These are phyloP conservation scores for Bjerkandera adusta DNA, from an alignment of 1,284 basidiomycete genomes.

Conservation along the genomic window DNA sequence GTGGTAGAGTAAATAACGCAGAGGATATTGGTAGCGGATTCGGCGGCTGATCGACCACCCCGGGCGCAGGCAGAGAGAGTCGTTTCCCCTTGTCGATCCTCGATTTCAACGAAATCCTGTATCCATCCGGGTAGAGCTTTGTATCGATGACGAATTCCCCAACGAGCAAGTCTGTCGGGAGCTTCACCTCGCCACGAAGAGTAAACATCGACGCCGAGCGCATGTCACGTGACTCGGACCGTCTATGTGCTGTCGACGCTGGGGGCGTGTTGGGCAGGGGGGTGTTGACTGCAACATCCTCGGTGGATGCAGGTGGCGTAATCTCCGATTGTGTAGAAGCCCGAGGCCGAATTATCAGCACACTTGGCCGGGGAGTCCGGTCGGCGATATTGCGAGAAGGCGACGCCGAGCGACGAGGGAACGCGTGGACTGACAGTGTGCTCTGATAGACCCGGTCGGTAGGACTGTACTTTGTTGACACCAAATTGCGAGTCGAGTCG, in stretches of 20 bases:
- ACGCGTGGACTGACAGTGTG: conserved; percentile 41
- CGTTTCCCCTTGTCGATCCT: conserved; percentile 36
- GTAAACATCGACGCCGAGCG: conserved; percentile 54
- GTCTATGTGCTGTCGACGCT: conserved; percentile 10
- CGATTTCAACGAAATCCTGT: conserved; percentile 54
- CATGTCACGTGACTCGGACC: conserved; percentile 33
- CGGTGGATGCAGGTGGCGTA: background rate
- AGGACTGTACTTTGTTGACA: conserved; percentile 49
- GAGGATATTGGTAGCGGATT: conserved; percentile 49
- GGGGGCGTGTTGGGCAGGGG: conserved; percentile 2
- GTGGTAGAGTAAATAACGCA: conserved; percentile 67
- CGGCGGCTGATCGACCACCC: conserved; percentile 13
- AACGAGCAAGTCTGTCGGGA: conserved; percentile 59
- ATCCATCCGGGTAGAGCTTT: conserved; percentile 71
- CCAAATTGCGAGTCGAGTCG: conserved; percentile 54
- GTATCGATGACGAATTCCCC: conserved; percentile 76
- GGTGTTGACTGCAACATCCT: background rate
- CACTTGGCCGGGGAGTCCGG: conserved; percentile 13
- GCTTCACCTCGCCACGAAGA: conserved; percentile 53
- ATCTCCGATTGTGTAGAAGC: conserved; percentile 7
- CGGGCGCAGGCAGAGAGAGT: conserved; percentile 21
- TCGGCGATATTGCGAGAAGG: conserved; percentile 17
- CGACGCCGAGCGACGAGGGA: conserved; percentile 11
- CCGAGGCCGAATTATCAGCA: conserved; percentile 4
- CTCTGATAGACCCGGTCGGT: conserved; percentile 48